Percentiles rank a stretch among this genome's conserved stretches.
These are phyloP conservation scores for Cudoniella acicularis DNA, from an alignment of 495 filamentous ascomycete species.

Conservation along the genomic window DNA sequence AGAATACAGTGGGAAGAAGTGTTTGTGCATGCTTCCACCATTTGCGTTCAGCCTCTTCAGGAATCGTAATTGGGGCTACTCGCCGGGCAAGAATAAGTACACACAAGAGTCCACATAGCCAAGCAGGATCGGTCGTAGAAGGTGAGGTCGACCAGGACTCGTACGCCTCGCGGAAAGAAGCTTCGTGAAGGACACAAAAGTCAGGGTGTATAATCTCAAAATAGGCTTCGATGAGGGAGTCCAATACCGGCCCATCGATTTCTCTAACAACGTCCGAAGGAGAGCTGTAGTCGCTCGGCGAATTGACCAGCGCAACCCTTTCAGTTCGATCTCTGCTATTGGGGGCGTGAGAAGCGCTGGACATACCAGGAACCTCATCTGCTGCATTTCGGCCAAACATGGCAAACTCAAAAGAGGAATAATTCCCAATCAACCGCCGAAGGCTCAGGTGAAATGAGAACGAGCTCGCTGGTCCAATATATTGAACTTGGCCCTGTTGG, in stretches of 20 bases:
- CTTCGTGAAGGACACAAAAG: constrained; percentile 34
- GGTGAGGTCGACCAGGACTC: constrained; percentile 22
- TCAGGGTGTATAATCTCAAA: constrained; percentile 34
- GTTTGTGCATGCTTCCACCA: constrained; percentile 29
- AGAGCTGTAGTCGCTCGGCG: constrained; percentile 17
- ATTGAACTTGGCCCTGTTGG: constrained; percentile 34
- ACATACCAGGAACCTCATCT: neutral
- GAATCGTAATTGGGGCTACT: constrained; percentile 20
- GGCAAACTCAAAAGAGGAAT: constrained; percentile 17
- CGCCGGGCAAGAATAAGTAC: constrained; percentile 27
- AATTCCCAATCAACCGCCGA: constrained; percentile 26
- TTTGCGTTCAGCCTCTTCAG: constrained; percentile 22
- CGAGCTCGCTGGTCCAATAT: constrained; percentile 36
- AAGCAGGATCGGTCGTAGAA: constrained; percentile 26
- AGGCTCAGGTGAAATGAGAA: constrained; percentile 33
- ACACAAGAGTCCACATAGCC: constrained; percentile 34
- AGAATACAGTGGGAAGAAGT: constrained; percentile 29
- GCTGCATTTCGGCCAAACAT: constrained; percentile 28
- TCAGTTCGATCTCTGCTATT: neutral
- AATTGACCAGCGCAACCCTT: constrained; percentile 12
- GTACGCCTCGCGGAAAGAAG: constrained; percentile 33
- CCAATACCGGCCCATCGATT: constrained; percentile 11
- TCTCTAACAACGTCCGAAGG: constrained; percentile 8
- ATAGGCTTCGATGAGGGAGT: constrained; percentile 29
- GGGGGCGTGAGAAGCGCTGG: neutral